Evolutionary conservation across 306 rosid genomes (phyloP).

Genomic region (Cucurbita moschata): DNA sequence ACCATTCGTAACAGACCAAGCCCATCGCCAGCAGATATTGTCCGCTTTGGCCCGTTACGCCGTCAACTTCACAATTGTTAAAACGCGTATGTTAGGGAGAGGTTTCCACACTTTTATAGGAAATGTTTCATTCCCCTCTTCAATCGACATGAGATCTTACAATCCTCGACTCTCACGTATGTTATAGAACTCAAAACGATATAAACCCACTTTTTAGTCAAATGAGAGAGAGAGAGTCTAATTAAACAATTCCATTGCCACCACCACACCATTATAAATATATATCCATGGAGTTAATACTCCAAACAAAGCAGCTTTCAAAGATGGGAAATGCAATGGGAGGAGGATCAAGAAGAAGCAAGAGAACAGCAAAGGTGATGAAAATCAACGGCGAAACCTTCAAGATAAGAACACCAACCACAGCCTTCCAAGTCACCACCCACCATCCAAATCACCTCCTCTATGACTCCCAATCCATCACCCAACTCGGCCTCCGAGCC

Average conservation of each 20-base stretch:
- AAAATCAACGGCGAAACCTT: conserved; percentile 61
- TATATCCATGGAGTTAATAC: neutral
- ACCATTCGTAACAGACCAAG: too few relatives aligned
- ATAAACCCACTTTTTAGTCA: too few relatives aligned
- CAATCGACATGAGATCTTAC: too few relatives aligned
- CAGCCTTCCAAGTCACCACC: conserved; percentile 40
- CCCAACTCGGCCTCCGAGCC: conserved; percentile 49
- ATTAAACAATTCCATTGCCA: neutral
- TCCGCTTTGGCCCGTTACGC: too few relatives aligned
- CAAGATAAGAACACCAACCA: conserved; percentile 42
- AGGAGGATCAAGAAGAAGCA: conserved; percentile 26
- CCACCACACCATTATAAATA: neutral
- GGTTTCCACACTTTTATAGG: too few relatives aligned
- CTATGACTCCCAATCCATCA: conserved; percentile 41
- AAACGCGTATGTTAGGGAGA: too few relatives aligned
- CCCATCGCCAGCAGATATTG: too few relatives aligned
- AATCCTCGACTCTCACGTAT: too few relatives aligned
- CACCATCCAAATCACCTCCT: conserved; percentile 50
- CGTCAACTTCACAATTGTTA: too few relatives aligned
- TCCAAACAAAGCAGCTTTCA: neutral
- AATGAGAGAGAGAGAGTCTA: neutral
- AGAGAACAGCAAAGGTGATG: conserved; percentile 61
- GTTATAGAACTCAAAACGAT: too few relatives aligned
- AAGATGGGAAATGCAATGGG: conserved; percentile 62
- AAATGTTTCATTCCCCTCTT: too few relatives aligned